Evolutionary conservation across 495 filamentous ascomycete species (phyloP), one percentile per base, ranked within the genome.

Genomic region (Penicillium lividum): DNA sequence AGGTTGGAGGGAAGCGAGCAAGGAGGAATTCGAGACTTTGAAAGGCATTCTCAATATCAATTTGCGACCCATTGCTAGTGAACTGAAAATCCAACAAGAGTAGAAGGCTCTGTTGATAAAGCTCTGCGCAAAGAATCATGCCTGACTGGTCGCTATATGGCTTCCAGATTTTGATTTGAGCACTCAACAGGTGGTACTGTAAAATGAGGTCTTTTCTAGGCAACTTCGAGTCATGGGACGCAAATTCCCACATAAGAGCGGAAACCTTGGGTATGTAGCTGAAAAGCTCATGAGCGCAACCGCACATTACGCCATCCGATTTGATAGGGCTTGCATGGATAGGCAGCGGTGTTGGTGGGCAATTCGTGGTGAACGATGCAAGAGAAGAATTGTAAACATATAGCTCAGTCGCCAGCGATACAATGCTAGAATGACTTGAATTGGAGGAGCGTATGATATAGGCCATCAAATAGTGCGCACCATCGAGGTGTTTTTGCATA

Each of bases 401-500:
- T 25, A 63, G 53, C 25, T 63, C 61, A 1, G 53, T 63, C 5
- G 53, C 27, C 10, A 63, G 50, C 11, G 53, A 55, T 40, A 60
- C 58, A 28, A 64, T 60, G 55, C 46, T 58, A 5, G 58, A 27
- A 4, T 55, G 57, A 3, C 33, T 31, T 8, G 38, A 29, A 3
- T 3, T 55, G 5, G 27, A 9, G 28, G 33, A 54, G 33, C 52
- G 45, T 15, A 52, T 27, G 16, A 58, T 47, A 52, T 64, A 56
- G 31, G 54, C 54, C 62, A 64, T 60, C 40, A 64, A 38, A 42
- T 64, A 51, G 36, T 64, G 58, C 7, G 62, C 57, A 30, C 62
- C 62, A 13, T 58, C 54, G 38, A 64, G 46, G 40, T 64, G 62
- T 25, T 38, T 45, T 50, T 60, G 54, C 62, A 64, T 64, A 15